Evolutionary conservation across 345 rosid genomes (phyloP).

Genomic region (Salix brachista): DNA sequence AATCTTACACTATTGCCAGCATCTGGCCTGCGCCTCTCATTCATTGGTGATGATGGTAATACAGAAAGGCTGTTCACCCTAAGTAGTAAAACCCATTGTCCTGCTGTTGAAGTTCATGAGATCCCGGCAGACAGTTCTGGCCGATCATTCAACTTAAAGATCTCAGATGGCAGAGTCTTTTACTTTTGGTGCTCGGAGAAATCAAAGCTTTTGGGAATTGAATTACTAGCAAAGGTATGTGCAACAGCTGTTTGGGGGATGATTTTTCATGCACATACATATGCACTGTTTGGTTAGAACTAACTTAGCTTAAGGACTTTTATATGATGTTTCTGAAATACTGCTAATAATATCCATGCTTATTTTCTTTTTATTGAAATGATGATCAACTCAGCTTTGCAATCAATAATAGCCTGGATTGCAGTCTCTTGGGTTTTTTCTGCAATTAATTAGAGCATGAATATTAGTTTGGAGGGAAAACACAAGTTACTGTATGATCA

Average conservation of each 20-base stretch:
- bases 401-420: not conserved
- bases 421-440: not conserved
- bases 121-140: conserved; percentile 73
- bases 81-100: conserved; percentile 41
- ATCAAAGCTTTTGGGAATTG: conserved; percentile 75
- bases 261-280: not conserved
- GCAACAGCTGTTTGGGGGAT: not conserved
- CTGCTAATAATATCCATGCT: not conserved
- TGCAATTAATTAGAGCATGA: not conserved
- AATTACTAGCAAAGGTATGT: conserved; percentile 78
- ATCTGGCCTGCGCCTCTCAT: conserved; percentile 75
- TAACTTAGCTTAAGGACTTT: not conserved
- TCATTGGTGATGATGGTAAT: conserved; percentile 78
- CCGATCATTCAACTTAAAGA: conserved; percentile 67
- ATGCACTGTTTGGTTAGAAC: not conserved
- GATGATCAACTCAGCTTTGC: not conserved
- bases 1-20: conserved; percentile 75
- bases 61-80: conserved; percentile 63
- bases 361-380: not conserved
- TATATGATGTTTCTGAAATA: not conserved
- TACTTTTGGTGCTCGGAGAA: conserved; percentile 98
- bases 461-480: not conserved
- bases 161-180: conserved; percentile 46
- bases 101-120: conserved; percentile 54
- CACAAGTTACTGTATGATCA: not conserved